These are phyloP conservation scores for Suhomyces bribrorum DNA, from an alignment of 1,139 yeast genomes.

Conservation along the genomic window DNA sequence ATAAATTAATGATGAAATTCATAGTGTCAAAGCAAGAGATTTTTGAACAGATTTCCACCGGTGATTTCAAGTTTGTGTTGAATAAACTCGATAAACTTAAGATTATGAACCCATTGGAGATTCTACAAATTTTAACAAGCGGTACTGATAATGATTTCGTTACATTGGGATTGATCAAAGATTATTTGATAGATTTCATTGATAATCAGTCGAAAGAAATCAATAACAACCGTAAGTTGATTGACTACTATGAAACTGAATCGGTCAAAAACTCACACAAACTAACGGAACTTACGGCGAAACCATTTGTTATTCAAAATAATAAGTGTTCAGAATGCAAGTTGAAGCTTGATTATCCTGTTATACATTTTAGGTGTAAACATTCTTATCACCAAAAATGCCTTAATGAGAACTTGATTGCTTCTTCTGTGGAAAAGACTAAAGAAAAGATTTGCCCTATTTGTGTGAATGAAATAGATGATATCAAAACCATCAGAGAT, in stretches of 20 bases:
- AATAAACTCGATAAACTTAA: constrained; percentile 53
- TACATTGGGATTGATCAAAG: constrained; percentile 72
- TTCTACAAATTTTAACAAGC: constrained; percentile 63
- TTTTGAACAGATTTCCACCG: constrained; percentile 54
- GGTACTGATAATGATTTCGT: constrained; percentile 55
- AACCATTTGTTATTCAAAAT: constrained; percentile 67
- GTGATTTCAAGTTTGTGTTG: constrained; percentile 52
- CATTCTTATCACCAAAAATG: constrained; percentile 90
- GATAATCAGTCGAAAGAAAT: constrained; percentile 66
- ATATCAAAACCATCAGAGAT: constrained; percentile 56
- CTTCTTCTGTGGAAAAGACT: constrained; percentile 19
- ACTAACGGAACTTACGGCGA: constrained; percentile 52
- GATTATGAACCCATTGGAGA: constrained; percentile 72
- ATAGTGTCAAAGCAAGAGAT: constrained; percentile 60
- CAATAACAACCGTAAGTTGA: constrained; percentile 63
- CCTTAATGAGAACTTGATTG: constrained; percentile 48
- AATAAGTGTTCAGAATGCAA: constrained; percentile 73
- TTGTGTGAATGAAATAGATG: constrained; percentile 70
- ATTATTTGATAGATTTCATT: constrained; percentile 64
- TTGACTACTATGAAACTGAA: constrained; percentile 69
- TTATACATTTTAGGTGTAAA: constrained; percentile 80
- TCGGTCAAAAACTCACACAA: constrained; percentile 55
- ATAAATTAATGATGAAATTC: constrained; percentile 63
- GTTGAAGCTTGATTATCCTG: constrained; percentile 71
- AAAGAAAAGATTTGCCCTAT: constrained; percentile 59